Base-by-base conservation (phyloP, 1,139 yeast genomes). In the Diutina mesorugosa region DNA sequence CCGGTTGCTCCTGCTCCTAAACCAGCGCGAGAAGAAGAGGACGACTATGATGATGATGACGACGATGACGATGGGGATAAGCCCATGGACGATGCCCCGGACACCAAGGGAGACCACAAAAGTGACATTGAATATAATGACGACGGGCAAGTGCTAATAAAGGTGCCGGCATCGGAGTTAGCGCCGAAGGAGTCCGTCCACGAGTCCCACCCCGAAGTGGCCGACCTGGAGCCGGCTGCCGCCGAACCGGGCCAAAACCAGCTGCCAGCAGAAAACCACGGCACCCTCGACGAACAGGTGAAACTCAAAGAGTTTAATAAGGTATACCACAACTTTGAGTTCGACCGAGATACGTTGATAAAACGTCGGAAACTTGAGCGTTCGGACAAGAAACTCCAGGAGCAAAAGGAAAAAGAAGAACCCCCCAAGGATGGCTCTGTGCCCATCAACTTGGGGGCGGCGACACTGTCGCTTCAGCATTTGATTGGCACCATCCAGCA, bases 311-410 rank as follows among this genome's bases (percentile, higher is more conserved):
- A 74, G 60, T 75, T 74, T 63, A 76, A 74, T 63, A 86, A 79
- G 65, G 82, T 87, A 50, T 90, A 90, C 65, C 97, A 90, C 65
- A 84, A 81, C 59, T 89, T 90, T 66, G 98, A 91, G 65, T 81
- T 82, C 61, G 97, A 90, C 66, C 73, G 83, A 61, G 95, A 88
- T 58, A 87, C 93, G 1, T 74, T 89, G 55, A 74, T 85, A 57
- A 89, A 90, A 64, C 78, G 95, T 65, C 71, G 90, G 61, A 88
- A 85, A 64, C 73, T 90, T 48, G 96, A 89, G 64, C 87, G 87
- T 61, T 85, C 89, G 51, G 95, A 90, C 66, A 77, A 85, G 64
- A 83, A 85, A 63, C 70, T 89, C 41, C 91, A 85, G 59, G 68
- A 72, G 53, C 60, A 57, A 21, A 61, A 64, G 45, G 60, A 55